These are phyloP conservation scores for Melampsora americana DNA, from an alignment of 1,284 basidiomycete species.

Conservation along the genomic window DNA sequence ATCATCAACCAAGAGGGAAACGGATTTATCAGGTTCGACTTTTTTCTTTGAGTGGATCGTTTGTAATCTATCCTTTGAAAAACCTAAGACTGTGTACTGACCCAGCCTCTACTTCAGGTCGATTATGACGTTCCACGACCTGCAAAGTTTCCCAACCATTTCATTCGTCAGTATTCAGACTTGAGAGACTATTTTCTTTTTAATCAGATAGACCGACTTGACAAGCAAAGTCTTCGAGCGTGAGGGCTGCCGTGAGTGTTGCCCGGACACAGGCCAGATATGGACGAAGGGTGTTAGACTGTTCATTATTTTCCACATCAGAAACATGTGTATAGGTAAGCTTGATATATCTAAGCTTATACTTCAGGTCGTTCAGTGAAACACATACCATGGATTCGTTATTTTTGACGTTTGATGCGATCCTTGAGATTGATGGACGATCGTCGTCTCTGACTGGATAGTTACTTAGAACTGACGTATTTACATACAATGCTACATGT, in stretches of 20 bases:
- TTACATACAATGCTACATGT: too few relatives aligned
- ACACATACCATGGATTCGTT: too few relatives aligned
- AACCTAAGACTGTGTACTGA: constrained; percentile 55
- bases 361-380: too few relatives aligned
- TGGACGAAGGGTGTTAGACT: constrained; percentile 73
- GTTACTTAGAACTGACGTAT: too few relatives aligned
- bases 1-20: not conserved
- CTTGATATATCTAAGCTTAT: too few relatives aligned
- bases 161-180: too few relatives aligned
- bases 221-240: constrained; percentile 93
- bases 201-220: constrained; percentile 62
- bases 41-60: too few relatives aligned
- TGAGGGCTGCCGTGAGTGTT: constrained; percentile 93
- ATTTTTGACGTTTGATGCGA: too few relatives aligned
- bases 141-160: constrained; percentile 51
- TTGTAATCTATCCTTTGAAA: not conserved
- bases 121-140: constrained; percentile 95
- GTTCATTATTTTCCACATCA: constrained; percentile 29
- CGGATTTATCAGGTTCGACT: constrained; percentile 10
- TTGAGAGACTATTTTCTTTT: not conserved
- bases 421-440: too few relatives aligned
- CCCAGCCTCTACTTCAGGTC: constrained; percentile 86
- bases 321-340: not conserved
- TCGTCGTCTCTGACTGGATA: too few relatives aligned
- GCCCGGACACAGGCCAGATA: constrained; percentile 94